Conservation (phyloP, 1,139 yeast species). For the Kurtzmaniella quercitrusa region DNA sequence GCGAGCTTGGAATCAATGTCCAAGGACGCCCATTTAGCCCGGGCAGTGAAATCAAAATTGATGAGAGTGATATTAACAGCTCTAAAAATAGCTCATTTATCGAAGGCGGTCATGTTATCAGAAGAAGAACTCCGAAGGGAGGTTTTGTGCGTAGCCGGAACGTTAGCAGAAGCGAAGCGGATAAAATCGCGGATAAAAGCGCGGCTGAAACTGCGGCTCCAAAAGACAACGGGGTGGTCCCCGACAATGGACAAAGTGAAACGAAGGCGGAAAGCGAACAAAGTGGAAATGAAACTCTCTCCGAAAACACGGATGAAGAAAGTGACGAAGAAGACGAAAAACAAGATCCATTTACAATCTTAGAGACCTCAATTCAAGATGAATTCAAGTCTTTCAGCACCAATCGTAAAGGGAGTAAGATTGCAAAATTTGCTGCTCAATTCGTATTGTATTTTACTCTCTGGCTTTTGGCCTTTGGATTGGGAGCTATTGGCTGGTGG, state of each 20-base stretch:
- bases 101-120: not conserved
- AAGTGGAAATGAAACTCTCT: not conserved
- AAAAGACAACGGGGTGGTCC: too few relatives aligned
- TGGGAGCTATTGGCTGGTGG: constrained; percentile 47
- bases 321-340: constrained; percentile 6
- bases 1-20: constrained; percentile 4
- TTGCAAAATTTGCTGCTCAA: not conserved
- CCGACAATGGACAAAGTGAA: not conserved
- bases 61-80: constrained; percentile 6
- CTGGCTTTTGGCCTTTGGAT: constrained; percentile 26
- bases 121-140: constrained; percentile 2
- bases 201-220: too few relatives aligned
- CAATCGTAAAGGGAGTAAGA: not conserved
- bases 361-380: not conserved
- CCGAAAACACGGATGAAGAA: constrained; percentile 13
- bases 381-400: not conserved
- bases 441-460: constrained; percentile 14
- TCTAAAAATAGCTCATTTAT: constrained; percentile 7
- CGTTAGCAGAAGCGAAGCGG: too few relatives aligned
- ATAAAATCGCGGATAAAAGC: too few relatives aligned
- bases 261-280: not conserved
- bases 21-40: constrained; percentile 4
- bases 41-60: constrained; percentile 2
- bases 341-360: not conserved
- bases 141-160: not conserved